Percentiles rank a stretch among this genome's conserved stretches.
Conservation (phyloP, 371 early-diverging fungal genomes). For the Mortierella sp. region DNA sequence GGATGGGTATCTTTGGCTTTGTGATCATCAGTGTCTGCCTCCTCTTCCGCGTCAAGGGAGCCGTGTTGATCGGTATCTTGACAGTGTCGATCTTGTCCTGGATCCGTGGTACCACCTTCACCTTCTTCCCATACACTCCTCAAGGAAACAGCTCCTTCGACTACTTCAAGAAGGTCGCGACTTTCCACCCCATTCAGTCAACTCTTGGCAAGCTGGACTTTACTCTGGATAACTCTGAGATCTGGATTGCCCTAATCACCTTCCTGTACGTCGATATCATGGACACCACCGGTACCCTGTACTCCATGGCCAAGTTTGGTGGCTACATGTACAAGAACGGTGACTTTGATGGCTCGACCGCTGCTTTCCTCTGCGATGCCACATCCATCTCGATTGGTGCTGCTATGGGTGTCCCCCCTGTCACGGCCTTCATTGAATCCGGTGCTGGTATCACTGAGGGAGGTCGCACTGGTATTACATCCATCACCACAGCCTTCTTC, state of each 20-base stretch:
- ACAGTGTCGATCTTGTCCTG: slow-evolving; percentile 77
- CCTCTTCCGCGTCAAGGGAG: slow-evolving; percentile 77
- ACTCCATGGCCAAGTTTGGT: slow-evolving; percentile 83
- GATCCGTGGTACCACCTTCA: slow-evolving; percentile 73
- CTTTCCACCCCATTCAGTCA: slow-evolving; percentile 77
- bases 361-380: slow-evolving; percentile 81
- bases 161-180: slow-evolving; percentile 80
- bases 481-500: slow-evolving; percentile 69
- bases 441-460: slow-evolving; percentile 87
- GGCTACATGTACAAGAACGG: slow-evolving; percentile 80
- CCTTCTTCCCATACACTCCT: slow-evolving; percentile 79
- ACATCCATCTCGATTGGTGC: slow-evolving; percentile 72
- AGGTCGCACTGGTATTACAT: slow-evolving; percentile 80
- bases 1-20: slow-evolving; percentile 81
- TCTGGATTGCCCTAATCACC: slow-evolving; percentile 86
- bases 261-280: slow-evolving; percentile 86
- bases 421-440: slow-evolving; percentile 83
- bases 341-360: slow-evolving; percentile 79
- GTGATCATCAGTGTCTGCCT: slow-evolving; percentile 70
- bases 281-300: slow-evolving; percentile 85
- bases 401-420: slow-evolving; percentile 77
- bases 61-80: slow-evolving; percentile 77
- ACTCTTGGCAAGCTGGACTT: slow-evolving; percentile 76
- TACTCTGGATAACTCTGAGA: slow-evolving; percentile 63
- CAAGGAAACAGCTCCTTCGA: slow-evolving; percentile 71